A percentile compares a stretch with the other conserved stretches of the same genome.
Conservation (phyloP, 768 basidiomycete genomes). For the Amanita pseudoporphyria region DNA sequence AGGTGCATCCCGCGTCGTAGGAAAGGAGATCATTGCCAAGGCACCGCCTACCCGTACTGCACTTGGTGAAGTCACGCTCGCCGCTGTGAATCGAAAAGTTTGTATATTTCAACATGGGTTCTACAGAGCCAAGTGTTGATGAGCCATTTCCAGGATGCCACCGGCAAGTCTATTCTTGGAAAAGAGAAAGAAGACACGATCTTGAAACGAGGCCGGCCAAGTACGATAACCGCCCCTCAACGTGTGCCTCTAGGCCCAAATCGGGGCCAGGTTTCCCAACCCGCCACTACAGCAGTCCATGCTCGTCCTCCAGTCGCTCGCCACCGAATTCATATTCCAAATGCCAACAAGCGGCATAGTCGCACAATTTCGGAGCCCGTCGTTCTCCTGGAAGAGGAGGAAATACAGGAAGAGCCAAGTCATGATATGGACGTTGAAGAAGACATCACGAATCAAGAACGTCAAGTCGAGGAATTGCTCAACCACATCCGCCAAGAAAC, state of each 20-base stretch:
- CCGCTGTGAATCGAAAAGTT: constrained; percentile 72
- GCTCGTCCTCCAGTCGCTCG: constrained; percentile 26
- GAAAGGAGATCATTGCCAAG: constrained; percentile 46
- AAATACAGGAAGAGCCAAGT: constrained; percentile 28
- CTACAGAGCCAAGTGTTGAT: constrained; percentile 1
- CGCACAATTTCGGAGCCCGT: constrained; percentile 32
- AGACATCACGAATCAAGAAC: constrained; percentile 21
- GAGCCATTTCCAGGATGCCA: constrained; percentile 30
- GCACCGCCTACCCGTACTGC: constrained; percentile 55
- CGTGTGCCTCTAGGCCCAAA: constrained; percentile 62
- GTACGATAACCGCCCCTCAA: constrained; percentile 53
- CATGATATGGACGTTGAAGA: constrained; percentile 60
- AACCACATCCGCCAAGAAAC: constrained; percentile 35
- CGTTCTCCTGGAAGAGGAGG: constrained; percentile 30
- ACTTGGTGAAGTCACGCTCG: constrained; percentile 73
- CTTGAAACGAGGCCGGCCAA: constrained; percentile 57
- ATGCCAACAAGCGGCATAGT: constrained; percentile 27
- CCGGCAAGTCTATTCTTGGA: constrained; percentile 34
- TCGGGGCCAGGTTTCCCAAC: constrained; percentile 26
- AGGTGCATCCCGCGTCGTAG: constrained; percentile 41
- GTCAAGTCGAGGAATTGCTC: constrained; percentile 25
- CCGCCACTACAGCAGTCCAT: constrained; percentile 31
- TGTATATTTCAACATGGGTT: constrained; percentile 14
- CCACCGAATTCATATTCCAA: constrained; percentile 19
- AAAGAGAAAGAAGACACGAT: constrained; percentile 65